These are phyloP conservation scores for Eleusine coracana DNA, from an alignment of 176 grass and related monocot genomes.

Conservation along the genomic window DNA sequence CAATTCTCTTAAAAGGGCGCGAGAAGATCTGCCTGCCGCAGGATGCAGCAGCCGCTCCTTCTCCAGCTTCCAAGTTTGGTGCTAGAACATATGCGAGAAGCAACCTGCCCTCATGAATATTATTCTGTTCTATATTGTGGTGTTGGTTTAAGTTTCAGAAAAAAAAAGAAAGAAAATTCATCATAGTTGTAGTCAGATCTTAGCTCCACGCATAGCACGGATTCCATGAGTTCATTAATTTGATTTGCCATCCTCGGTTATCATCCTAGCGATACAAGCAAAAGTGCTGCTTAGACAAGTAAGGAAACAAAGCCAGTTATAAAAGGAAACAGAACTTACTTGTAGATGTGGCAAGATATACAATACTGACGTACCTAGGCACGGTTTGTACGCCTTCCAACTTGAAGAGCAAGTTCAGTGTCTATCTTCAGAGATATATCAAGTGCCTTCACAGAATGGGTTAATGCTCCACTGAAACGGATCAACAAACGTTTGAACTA, in stretches of 20 bases:
- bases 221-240: neutral
- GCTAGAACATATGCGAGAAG: constrained; percentile 2
- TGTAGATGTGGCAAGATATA: neutral
- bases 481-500: neutral
- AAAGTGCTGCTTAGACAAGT: constrained; percentile 7
- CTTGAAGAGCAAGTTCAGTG: constrained; percentile 89
- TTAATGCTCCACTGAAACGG: constrained; percentile 81
- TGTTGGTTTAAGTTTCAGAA: neutral
- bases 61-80: constrained; percentile 17
- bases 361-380: constrained; percentile 47
- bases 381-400: constrained; percentile 89
- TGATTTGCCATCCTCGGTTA: neutral
- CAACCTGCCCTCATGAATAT: neutral
- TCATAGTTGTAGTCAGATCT: neutral
- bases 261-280: constrained; percentile 20
- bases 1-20: neutral
- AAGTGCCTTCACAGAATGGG: constrained; percentile 94
- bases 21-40: neutral
- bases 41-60: neutral
- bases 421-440: constrained; percentile 98
- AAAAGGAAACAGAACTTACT: constrained; percentile 1
- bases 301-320: constrained; percentile 9
- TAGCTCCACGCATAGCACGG: neutral
- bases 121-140: neutral
- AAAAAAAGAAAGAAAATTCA: neutral